Evolutionary conservation across 306 rosid species (phyloP).

Genomic region (Prunus persica): DNA sequence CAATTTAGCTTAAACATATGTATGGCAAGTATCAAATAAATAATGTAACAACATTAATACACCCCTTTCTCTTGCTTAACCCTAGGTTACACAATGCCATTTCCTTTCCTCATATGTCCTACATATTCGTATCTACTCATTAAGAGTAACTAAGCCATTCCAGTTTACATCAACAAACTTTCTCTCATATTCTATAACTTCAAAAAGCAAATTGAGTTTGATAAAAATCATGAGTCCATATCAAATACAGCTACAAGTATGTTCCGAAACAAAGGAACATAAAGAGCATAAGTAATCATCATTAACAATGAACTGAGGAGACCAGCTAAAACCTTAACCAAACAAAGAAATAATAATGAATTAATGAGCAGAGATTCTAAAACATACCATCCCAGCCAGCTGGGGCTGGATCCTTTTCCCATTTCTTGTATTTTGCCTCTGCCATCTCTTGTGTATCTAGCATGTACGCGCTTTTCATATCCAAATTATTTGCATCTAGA

Average conservation of each 20-base stretch:
- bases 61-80: background rate
- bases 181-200: background rate
- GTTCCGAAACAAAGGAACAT: background rate
- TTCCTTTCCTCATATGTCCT: background rate
- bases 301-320: background rate
- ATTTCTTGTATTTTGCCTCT: slow-evolving; percentile 81
- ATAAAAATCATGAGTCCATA: background rate
- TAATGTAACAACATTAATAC: background rate
- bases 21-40: background rate
- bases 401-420: slow-evolving; percentile 99
- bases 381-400: slow-evolving; percentile 90
- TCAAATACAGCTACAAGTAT: background rate
- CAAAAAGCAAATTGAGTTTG: background rate
- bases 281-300: background rate
- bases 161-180: background rate
- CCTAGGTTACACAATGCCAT: background rate
- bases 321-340: background rate
- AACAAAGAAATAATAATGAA: background rate
- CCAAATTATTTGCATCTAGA: slow-evolving; percentile 93
- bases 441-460: slow-evolving; percentile 94
- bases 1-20: background rate
- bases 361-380: slow-evolving; percentile 3
- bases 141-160: background rate
- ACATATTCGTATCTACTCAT: background rate
- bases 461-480: slow-evolving; percentile 80